A percentile compares a stretch with the other conserved stretches of the same genome.
Evolutionary conservation across 139 green algal genomes (phyloP).

Genomic region (Dunaliella sp.): DNA sequence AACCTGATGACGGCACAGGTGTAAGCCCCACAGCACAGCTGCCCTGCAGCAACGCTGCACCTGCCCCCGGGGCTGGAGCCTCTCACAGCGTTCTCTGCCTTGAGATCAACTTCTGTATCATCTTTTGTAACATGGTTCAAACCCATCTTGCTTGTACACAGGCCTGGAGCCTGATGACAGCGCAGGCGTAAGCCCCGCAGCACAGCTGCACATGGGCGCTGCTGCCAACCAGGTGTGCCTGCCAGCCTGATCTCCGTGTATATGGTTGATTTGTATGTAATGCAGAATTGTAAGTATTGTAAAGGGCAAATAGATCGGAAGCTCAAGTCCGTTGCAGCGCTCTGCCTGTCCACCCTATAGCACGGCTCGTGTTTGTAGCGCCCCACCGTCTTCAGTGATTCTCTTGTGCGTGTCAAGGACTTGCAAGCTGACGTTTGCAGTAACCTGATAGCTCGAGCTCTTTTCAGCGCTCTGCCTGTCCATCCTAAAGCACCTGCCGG

Average conservation of each 20-base stretch:
- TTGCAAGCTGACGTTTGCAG: too few species aligned
- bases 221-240: neutral
- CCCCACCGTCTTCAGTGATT: too few species aligned
- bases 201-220: neutral
- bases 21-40: neutral
- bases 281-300: neutral
- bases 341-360: neutral
- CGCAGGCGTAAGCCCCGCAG: neutral
- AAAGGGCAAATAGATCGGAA: neutral
- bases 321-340: neutral
- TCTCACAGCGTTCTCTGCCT: too few species aligned
- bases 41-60: too few species aligned
- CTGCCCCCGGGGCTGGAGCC: too few species aligned
- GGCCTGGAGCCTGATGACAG: neutral
- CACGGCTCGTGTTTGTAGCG: neutral
- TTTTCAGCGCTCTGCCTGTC: neutral
- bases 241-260: neutral
- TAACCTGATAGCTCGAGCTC: neutral
- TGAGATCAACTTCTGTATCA: too few species aligned
- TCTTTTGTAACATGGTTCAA: neutral
- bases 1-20: too few species aligned
- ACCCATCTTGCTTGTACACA: neutral
- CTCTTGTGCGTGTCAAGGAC: too few species aligned
- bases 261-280: neutral
- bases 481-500: neutral